A percentile compares a stretch with the other conserved stretches of the same genome.
Conservation (phyloP, 2,329 filamentous ascomycete species). For the Cercospora sp. region DNA sequence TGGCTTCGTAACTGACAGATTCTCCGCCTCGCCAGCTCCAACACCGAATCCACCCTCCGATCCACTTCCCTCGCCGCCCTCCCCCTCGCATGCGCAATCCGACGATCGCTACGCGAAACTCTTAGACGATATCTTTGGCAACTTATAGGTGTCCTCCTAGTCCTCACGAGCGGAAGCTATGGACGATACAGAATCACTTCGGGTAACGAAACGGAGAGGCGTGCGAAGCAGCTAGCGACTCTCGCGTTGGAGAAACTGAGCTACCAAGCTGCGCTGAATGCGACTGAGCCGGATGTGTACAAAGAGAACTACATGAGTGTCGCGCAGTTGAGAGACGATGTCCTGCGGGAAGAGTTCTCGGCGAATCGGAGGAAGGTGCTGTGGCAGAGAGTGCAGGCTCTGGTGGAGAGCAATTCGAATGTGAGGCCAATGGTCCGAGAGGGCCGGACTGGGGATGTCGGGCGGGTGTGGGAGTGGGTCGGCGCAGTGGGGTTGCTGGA, state of each 20-base stretch:
- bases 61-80: constrained; percentile 89
- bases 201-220: constrained; percentile 64
- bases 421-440: constrained; percentile 75
- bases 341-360: constrained; percentile 78
- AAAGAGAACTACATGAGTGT: constrained; percentile 81
- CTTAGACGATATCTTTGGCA: constrained; percentile 84
- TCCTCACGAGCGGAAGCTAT: constrained; percentile 58
- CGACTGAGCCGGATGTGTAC: constrained; percentile 59
- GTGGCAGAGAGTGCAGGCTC: constrained; percentile 77
- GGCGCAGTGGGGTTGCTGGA: constrained; percentile 52
- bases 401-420: constrained; percentile 94
- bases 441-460: constrained; percentile 55
- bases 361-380: constrained; percentile 73
- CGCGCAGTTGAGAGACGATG: constrained; percentile 86
- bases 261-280: constrained; percentile 79
- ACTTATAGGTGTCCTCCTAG: constrained; percentile 66
- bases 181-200: constrained; percentile 63
- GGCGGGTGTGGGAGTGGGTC: constrained; percentile 69
- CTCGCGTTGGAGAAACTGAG: constrained; percentile 81
- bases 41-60: constrained; percentile 59
- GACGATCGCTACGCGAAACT: constrained; percentile 73
- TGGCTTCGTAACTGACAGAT: constrained; percentile 74
- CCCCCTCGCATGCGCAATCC: constrained; percentile 80
- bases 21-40: constrained; percentile 64
- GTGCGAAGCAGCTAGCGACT: constrained; percentile 80